Conservation (phyloP, 192 early-diverging fungal genomes). For the Coemansia sp. region DNA sequence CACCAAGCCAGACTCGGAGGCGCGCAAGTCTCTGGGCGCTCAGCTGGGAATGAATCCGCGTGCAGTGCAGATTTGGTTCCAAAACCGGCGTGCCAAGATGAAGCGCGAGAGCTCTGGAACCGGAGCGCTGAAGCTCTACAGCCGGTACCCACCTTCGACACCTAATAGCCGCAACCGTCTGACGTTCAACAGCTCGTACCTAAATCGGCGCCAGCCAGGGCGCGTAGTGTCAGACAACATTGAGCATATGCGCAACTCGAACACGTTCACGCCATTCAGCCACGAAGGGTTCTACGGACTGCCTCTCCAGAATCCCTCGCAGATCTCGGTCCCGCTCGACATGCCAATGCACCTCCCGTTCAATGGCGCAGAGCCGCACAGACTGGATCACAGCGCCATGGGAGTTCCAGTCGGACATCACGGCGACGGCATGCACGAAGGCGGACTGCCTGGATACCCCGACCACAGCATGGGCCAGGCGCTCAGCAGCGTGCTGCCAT, state of each 20-base stretch:
- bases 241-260: constrained; percentile 24
- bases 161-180: constrained; percentile 31
- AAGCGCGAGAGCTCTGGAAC: constrained; percentile 61
- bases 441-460: background rate
- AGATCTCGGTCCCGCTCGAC: constrained; percentile 40
- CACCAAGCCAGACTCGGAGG: constrained; percentile 64
- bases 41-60: constrained; percentile 68
- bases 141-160: constrained; percentile 7
- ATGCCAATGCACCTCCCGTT: constrained; percentile 12
- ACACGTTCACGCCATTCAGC: constrained; percentile 24
- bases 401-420: constrained; percentile 26
- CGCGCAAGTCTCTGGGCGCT: constrained; percentile 61
- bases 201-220: constrained; percentile 30
- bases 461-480: constrained; percentile 8
- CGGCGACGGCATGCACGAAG: background rate
- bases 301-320: constrained; percentile 43
- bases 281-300: constrained; percentile 27
- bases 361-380: constrained; percentile 8
- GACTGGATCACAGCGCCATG: constrained; percentile 35
- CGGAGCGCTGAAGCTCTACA: constrained; percentile 8
- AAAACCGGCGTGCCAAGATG: constrained; percentile 85
- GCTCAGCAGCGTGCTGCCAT: constrained; percentile 23
- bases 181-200: constrained; percentile 33
- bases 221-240: constrained; percentile 43
- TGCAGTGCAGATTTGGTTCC: constrained; percentile 84